Evolutionary conservation across 768 basidiomycete genomes (phyloP).

Genomic region (Lactarius hengduanensis): DNA sequence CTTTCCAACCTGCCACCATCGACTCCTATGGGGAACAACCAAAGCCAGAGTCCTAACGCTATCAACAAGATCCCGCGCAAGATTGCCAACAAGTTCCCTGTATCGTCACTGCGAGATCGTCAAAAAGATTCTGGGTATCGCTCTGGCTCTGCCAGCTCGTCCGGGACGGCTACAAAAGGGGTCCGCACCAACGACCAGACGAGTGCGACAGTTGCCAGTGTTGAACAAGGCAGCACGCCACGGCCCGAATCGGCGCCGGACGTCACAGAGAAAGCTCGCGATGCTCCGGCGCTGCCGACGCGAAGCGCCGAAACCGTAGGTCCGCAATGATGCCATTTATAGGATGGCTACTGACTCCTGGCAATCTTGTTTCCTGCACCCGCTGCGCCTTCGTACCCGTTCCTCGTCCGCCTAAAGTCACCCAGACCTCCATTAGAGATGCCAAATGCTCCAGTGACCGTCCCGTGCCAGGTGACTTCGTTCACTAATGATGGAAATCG

Average conservation of each 20-base stretch:
- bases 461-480: constrained; percentile 46
- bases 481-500: neutral
- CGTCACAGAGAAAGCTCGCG: neutral
- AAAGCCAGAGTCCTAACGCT: constrained; percentile 15
- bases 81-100: constrained; percentile 9
- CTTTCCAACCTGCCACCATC: constrained; percentile 20
- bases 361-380: neutral
- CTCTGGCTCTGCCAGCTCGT: constrained; percentile 24
- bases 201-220: neutral
- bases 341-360: neutral
- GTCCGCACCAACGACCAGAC: constrained; percentile 3
- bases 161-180: constrained; percentile 17
- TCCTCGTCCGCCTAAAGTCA: neutral
- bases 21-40: constrained; percentile 27
- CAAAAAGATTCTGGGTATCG: constrained; percentile 25
- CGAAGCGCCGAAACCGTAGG: constrained; percentile 18
- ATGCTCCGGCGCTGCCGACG: constrained; percentile 15
- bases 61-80: constrained; percentile 10
- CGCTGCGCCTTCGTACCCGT: neutral
- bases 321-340: constrained; percentile 14
- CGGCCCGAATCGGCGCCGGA: constrained; percentile 24
- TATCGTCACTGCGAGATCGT: constrained; percentile 3
- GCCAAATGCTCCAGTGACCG: constrained; percentile 39
- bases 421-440: constrained; percentile 27
- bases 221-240: neutral